These are phyloP conservation scores for Syncephalastrum sp. DNA, from an alignment of 371 early-diverging fungal genomes.

Conservation along the genomic window DNA sequence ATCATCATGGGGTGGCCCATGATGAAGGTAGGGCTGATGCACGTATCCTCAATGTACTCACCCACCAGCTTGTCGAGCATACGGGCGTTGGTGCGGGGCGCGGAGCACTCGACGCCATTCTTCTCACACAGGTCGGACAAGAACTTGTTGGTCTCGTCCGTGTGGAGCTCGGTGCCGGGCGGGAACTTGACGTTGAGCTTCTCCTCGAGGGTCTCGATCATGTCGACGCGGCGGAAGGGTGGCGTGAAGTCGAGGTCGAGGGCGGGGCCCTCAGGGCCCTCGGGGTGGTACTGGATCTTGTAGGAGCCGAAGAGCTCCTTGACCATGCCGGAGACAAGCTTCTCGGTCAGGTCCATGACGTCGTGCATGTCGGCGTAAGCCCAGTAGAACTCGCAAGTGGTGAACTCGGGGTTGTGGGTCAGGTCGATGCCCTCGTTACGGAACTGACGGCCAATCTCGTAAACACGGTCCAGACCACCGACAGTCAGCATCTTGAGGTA, in stretches of 20 bases:
- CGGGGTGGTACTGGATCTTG: conserved; percentile 91
- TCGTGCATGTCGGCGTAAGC: conserved; percentile 99
- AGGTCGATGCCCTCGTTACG: conserved; percentile 99
- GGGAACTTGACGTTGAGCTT: conserved; percentile 92
- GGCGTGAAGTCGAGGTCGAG: conserved; percentile 93
- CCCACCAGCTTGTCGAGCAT: conserved; percentile 99
- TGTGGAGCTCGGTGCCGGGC: conserved; percentile 80
- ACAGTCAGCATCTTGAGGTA: conserved; percentile 97
- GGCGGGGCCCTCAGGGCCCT: conserved; percentile 83
- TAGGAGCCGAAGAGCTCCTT: conserved; percentile 84
- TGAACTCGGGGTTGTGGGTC: conserved; percentile 99
- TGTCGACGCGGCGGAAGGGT: conserved; percentile 95
- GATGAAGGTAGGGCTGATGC: conserved; percentile 97
- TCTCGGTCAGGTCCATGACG: conserved; percentile 96
- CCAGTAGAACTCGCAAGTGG: conserved; percentile 94
- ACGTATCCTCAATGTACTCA: conserved; percentile 95
- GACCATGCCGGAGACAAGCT: conserved; percentile 92
- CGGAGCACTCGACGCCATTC: conserved; percentile 90
- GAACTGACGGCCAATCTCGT: conserved; percentile 99
- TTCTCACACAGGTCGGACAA: conserved; percentile 90
- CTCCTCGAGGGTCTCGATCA: conserved; percentile 94
- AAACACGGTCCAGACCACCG: conserved; percentile 99
- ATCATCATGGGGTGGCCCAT: conserved; percentile 98
- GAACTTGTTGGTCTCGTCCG: conserved; percentile 82
- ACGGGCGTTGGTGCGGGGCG: conserved; percentile 95